Conservation (phyloP, 2,329 filamentous ascomycete genomes). For the Xylaria sp. region DNA sequence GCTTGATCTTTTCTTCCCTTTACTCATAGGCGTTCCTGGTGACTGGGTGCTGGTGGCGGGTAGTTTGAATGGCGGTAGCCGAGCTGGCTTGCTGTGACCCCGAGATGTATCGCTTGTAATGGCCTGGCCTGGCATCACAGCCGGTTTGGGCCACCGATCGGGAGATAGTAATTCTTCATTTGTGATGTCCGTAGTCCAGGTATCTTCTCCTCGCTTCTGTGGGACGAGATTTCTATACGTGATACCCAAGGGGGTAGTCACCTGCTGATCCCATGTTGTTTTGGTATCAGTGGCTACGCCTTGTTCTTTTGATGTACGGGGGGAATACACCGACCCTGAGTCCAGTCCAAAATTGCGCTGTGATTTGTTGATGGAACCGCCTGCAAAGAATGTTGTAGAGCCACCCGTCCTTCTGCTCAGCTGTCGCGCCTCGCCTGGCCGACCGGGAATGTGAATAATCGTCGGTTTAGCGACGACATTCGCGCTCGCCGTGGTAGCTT, state of each 20-base stretch:
- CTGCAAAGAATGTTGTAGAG: slow-evolving; percentile 37
- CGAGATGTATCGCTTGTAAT: slow-evolving; percentile 22
- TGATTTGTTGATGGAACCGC: slow-evolving; percentile 34
- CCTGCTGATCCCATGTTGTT: slow-evolving; percentile 35
- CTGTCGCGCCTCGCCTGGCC: slow-evolving; percentile 38
- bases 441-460: slow-evolving; percentile 42
- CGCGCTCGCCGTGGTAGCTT: slow-evolving; percentile 36
- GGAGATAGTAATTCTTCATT: slow-evolving; percentile 32
- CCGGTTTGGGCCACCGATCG: slow-evolving; percentile 33
- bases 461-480: slow-evolving; percentile 40
- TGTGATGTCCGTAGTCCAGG: slow-evolving; percentile 32
- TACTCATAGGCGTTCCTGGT: slow-evolving; percentile 21
- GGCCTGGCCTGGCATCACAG: slow-evolving; percentile 20
- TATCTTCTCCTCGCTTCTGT: slow-evolving; percentile 29
- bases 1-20: slow-evolving; percentile 22
- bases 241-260: slow-evolving; percentile 39
- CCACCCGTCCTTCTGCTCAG: slow-evolving; percentile 37
- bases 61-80: slow-evolving; percentile 18
- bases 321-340: slow-evolving; percentile 9
- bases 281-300: slow-evolving; percentile 29
- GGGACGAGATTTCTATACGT: slow-evolving; percentile 37
- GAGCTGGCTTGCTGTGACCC: slow-evolving; percentile 29
- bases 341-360: slow-evolving; percentile 33
- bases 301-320: slow-evolving; percentile 18
- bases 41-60: not conserved